phyloP scores from a whole-genome alignment of 1,284 basidiomycete genomes.

The Mycena citricolor region DNA sequence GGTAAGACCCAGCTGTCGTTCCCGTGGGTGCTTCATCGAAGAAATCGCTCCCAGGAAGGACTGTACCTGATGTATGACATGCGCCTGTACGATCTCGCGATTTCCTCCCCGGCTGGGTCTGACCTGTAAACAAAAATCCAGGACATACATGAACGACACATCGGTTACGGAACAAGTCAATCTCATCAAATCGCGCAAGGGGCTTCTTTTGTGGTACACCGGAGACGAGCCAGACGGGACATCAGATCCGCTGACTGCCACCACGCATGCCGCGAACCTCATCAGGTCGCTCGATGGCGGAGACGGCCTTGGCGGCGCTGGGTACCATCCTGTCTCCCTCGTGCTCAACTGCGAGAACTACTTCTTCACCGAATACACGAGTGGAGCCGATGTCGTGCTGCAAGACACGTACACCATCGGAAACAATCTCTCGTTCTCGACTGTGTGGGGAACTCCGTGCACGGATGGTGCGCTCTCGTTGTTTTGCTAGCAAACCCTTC shows the following conservation, averaged over 20 bases:
- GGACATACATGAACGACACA: conserved; percentile 63
- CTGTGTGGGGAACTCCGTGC: conserved; percentile 39
- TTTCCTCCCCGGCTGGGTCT: not conserved
- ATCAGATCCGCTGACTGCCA: conserved; percentile 63
- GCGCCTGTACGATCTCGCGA: conserved; percentile 49
- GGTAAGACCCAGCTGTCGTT: too few species aligned
- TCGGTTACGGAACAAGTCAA: conserved; percentile 67
- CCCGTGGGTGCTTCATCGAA: too few species aligned
- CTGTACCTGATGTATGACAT: conserved; percentile 80
- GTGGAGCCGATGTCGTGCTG: conserved; percentile 58
- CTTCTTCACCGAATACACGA: conserved; percentile 56
- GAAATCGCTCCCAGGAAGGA: too few species aligned
- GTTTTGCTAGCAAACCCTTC: not conserved
- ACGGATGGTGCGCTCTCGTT: conserved; percentile 19
- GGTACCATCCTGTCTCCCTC: conserved; percentile 73
- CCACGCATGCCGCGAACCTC: conserved; percentile 54
- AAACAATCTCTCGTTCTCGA: conserved; percentile 68
- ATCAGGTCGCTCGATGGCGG: conserved; percentile 64
- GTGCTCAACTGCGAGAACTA: conserved; percentile 76
- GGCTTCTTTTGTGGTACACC: conserved; percentile 76
- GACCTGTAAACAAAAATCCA: conserved; percentile 25
- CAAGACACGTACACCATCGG: conserved; percentile 58
- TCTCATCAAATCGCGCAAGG: conserved; percentile 60
- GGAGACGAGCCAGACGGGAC: conserved; percentile 75
- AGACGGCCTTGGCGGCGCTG: conserved; percentile 29